These are phyloP conservation scores for Cladophialophora bantiana DNA, from an alignment of 2,329 filamentous ascomycete species.

Conservation along the genomic window DNA sequence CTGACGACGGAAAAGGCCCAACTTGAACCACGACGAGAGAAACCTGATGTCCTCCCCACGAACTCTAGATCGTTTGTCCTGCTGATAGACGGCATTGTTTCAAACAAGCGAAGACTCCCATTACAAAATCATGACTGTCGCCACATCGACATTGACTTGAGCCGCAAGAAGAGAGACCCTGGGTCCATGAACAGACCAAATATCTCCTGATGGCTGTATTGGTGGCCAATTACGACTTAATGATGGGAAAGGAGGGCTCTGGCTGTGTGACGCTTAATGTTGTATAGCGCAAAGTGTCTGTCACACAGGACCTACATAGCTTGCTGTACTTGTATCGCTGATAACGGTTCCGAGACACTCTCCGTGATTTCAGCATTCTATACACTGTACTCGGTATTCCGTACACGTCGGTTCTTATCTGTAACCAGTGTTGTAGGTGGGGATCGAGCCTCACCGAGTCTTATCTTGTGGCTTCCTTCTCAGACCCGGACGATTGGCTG, in stretches of 20 bases:
- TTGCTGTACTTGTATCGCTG: conserved; percentile 8
- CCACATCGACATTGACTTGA: neutral
- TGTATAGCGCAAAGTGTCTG: neutral
- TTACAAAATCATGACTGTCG: neutral
- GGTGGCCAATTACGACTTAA: conserved; percentile 10
- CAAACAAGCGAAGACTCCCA: neutral
- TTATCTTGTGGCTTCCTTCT: conserved; percentile 5
- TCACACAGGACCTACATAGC: conserved; percentile 8
- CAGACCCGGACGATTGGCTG: neutral
- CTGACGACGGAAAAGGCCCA: conserved; percentile 21
- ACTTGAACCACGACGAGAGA: conserved; percentile 9
- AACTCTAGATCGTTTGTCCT: neutral
- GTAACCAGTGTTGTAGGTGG: neutral
- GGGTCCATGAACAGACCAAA: neutral
- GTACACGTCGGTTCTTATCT: neutral
- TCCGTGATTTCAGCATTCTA: neutral
- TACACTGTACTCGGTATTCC: neutral
- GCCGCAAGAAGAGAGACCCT: neutral
- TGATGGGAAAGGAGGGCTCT: neutral
- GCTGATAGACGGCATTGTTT: neutral
- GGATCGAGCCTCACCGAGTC: neutral
- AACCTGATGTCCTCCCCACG: neutral
- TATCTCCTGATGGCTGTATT: conserved; percentile 5
- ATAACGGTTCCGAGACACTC: neutral
- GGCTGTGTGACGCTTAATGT: neutral